Evolutionary conservation across 768 basidiomycete species (phyloP).

Genomic region (Pseudohyphozyma bogoriensis): DNA sequence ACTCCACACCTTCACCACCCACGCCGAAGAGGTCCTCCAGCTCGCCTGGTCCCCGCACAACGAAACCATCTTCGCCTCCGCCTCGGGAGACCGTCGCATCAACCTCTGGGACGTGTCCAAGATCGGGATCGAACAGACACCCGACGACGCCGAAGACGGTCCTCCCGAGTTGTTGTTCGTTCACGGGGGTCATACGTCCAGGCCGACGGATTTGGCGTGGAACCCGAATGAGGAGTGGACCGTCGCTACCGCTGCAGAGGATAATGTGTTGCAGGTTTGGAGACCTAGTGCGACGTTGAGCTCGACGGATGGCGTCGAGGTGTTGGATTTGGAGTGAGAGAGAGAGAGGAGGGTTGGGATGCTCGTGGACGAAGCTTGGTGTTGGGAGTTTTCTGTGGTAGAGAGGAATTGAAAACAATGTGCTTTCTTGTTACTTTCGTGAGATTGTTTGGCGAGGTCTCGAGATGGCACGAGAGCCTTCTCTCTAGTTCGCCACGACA

Average conservation of each 20-base stretch:
- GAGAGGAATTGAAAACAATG: too few species aligned
- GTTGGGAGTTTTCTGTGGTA: too few species aligned
- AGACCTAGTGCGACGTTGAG: conserved; percentile 84
- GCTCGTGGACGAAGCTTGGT: too few species aligned
- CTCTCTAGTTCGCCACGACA: too few species aligned
- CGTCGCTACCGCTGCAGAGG: conserved; percentile 58
- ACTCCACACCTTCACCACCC: conserved; percentile 82
- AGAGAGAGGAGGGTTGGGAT: neutral
- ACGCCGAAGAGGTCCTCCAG: conserved; percentile 89
- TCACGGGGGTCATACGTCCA: conserved; percentile 59
- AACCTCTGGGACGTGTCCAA: conserved; percentile 89
- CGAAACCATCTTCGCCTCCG: conserved; percentile 84
- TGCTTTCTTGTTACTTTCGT: too few species aligned
- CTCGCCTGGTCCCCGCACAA: conserved; percentile 92
- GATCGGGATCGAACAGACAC: conserved; percentile 91
- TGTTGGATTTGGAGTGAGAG: conserved; percentile 47
- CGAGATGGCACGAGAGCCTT: too few species aligned
- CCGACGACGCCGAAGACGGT: conserved; percentile 96
- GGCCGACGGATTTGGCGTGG: conserved; percentile 92
- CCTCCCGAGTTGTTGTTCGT: conserved; percentile 93
- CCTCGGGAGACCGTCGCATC: conserved; percentile 82
- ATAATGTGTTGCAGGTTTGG: conserved; percentile 96
- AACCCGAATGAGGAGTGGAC: conserved; percentile 47
- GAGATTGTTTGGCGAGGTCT: too few species aligned
- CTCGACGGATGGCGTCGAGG: conserved; percentile 67